Conservation (phyloP, 129 eudicot species). For the Logfia minima region DNA sequence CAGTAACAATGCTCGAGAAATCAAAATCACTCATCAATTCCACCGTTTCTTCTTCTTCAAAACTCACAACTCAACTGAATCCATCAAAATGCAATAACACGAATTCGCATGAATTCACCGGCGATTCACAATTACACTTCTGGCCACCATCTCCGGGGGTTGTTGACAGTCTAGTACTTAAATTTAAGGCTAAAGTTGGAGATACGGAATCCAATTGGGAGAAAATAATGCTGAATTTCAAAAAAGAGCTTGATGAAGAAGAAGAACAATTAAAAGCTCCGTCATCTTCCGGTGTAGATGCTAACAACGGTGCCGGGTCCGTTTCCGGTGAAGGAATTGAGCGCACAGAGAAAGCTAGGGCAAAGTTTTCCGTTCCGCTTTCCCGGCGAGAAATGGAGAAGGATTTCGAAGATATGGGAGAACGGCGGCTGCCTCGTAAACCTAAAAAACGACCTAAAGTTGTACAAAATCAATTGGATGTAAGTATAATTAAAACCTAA, state of each 20-base stretch:
- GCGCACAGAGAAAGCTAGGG: slow-evolving; percentile 46
- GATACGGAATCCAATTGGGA: slow-evolving; percentile 40
- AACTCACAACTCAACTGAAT: slow-evolving; percentile 21
- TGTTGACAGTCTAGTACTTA: slow-evolving; percentile 23
- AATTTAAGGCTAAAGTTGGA: slow-evolving; percentile 34
- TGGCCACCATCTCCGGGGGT: slow-evolving; percentile 36
- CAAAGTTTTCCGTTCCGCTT: slow-evolving; percentile 61
- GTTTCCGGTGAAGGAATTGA: slow-evolving; percentile 13
- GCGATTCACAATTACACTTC: neutral
- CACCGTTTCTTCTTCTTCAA: slow-evolving; percentile 20
- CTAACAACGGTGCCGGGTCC: slow-evolving; percentile 16
- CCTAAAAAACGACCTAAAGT: slow-evolving; percentile 66
- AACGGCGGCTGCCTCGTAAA: slow-evolving; percentile 52
- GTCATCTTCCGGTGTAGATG: slow-evolving; percentile 25
- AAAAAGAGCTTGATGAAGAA: slow-evolving; percentile 29
- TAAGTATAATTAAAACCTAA: slow-evolving; percentile 24
- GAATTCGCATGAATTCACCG: slow-evolving; percentile 22
- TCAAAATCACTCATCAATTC: slow-evolving; percentile 18
- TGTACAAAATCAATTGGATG: slow-evolving; percentile 71
- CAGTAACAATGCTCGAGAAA: slow-evolving; percentile 27
- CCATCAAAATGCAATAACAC: slow-evolving; percentile 27
- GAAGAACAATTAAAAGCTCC: slow-evolving; percentile 19
- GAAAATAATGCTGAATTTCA: slow-evolving; percentile 33
- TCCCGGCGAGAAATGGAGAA: slow-evolving; percentile 71
- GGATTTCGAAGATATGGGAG: slow-evolving; percentile 62